Conservation (phyloP, 169 alveolate genomes). For the Babesia sp. region DNA sequence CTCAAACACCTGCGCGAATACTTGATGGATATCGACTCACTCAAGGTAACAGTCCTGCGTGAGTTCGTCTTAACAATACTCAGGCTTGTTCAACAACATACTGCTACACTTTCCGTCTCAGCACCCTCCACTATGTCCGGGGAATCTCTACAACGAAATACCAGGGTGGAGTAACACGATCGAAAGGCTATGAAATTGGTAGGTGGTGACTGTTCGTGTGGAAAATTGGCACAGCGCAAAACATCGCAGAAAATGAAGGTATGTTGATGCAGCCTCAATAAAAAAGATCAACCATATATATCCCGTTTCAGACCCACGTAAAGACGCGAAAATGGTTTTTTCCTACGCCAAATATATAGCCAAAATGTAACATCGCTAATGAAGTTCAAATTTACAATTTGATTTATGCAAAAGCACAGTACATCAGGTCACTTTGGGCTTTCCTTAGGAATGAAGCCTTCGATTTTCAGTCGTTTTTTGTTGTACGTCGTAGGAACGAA, state of each 20-base stretch:
- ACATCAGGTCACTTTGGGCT: background rate
- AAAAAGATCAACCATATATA: background rate
- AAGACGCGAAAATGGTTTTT: conserved; percentile 30
- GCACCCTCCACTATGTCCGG: conserved; percentile 1
- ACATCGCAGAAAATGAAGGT: conserved; percentile 1
- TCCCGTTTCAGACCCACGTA: conserved; percentile 9
- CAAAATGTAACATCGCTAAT: conserved; percentile 5
- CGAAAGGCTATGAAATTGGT: background rate
- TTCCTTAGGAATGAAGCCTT: conserved; percentile 18
- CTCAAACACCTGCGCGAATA: conserved; percentile 44
- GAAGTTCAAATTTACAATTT: background rate
- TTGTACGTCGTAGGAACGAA: conserved; percentile 51
- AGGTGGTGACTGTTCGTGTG: background rate
- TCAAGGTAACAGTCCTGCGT: background rate
- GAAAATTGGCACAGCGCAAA: background rate
- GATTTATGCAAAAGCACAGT: background rate
- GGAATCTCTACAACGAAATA: background rate
- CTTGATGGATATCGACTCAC: conserved; percentile 25
- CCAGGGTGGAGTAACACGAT: background rate
- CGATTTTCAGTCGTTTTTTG: conserved; percentile 38
- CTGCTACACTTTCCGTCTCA: conserved; percentile 16
- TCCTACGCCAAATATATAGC: conserved; percentile 29
- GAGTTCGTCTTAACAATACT: background rate
- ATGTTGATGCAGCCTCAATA: conserved; percentile 2
- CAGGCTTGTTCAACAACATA: conserved; percentile 3